phyloP scores from a whole-genome alignment of 1,284 basidiomycete genomes.

The Boletellus dicymbophilus region DNA sequence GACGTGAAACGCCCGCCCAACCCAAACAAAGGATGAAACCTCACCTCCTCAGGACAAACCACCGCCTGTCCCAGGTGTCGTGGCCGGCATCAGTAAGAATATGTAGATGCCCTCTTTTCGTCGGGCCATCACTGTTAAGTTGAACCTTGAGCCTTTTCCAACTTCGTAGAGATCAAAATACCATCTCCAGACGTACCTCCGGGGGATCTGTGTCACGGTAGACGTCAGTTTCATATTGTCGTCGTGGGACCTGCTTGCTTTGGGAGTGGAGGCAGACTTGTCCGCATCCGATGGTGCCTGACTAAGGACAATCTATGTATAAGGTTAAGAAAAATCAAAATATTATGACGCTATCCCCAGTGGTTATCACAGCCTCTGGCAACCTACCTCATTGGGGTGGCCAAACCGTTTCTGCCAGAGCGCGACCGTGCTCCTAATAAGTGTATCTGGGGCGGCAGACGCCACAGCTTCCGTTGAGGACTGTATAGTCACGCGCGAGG shows the following conservation, averaged over 20 bases:
- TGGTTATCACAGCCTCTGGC: neutral
- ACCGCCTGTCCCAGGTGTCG: constrained; percentile 81
- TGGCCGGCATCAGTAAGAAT: constrained; percentile 80
- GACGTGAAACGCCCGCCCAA: neutral
- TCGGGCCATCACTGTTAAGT: constrained; percentile 73
- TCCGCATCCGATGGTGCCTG: constrained; percentile 61
- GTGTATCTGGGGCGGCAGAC: constrained; percentile 62
- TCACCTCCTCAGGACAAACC: constrained; percentile 89
- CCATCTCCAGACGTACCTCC: constrained; percentile 51
- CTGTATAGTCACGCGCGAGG: constrained; percentile 45
- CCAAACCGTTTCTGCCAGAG: constrained; percentile 87
- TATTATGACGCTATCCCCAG: neutral
- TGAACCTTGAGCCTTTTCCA: constrained; percentile 2
- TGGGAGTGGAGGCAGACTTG: constrained; percentile 37
- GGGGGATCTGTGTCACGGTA: constrained; percentile 68
- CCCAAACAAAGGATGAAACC: constrained; percentile 23
- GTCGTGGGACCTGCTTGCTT: constrained; percentile 35
- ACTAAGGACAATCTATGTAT: constrained; percentile 68
- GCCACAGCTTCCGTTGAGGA: constrained; percentile 54
- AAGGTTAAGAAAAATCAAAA: too few relatives aligned
- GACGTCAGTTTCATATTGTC: constrained; percentile 70
- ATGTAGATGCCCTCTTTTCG: constrained; percentile 83
- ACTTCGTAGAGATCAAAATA: constrained; percentile 3
- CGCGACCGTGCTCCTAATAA: constrained; percentile 65
- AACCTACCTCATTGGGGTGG: constrained; percentile 68